Conservation (phyloP, 2,329 filamentous ascomycete genomes). For the Diaporthe ilicicola region DNA sequence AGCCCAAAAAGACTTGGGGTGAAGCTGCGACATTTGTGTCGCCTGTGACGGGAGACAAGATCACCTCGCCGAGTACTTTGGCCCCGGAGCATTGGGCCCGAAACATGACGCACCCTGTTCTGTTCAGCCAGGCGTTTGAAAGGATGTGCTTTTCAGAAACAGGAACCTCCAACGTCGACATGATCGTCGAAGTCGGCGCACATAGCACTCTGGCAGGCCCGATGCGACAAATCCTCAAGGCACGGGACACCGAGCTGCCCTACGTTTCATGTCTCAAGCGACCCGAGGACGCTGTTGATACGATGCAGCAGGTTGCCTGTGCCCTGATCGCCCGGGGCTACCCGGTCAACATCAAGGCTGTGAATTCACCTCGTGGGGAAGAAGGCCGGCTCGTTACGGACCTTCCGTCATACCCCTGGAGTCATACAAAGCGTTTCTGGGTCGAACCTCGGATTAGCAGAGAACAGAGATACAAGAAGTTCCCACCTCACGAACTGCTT, state of each 20-base stretch:
- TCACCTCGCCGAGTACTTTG: background rate
- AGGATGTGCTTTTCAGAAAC: constrained; percentile 26
- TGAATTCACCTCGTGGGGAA: background rate
- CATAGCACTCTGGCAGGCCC: constrained; percentile 41
- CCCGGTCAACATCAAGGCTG: background rate
- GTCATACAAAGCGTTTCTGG: constrained; percentile 24
- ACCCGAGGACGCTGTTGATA: background rate
- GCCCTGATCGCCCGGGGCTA: background rate
- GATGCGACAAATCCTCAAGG: constrained; percentile 38
- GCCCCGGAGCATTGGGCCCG: constrained; percentile 8
- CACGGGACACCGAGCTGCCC: background rate
- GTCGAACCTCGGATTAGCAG: constrained; percentile 34
- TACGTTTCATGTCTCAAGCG: background rate
- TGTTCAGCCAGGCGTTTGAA: constrained; percentile 2
- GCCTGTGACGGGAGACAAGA: background rate
- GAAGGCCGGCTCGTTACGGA: constrained; percentile 33
- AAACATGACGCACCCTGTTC: constrained; percentile 4
- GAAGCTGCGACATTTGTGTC: background rate
- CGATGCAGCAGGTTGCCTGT: background rate
- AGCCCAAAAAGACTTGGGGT: background rate
- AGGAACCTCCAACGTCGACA: constrained; percentile 37
- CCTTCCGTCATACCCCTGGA: constrained; percentile 31
- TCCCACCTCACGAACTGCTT: constrained; percentile 49
- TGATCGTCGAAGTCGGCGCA: constrained; percentile 42
- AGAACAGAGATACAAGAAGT: constrained; percentile 44